A percentile compares a stretch with the other conserved stretches of the same genome.
These are phyloP conservation scores for Dictyostelium discoideum DNA, from an alignment of 78 protist genomes.

Conservation along the genomic window DNA sequence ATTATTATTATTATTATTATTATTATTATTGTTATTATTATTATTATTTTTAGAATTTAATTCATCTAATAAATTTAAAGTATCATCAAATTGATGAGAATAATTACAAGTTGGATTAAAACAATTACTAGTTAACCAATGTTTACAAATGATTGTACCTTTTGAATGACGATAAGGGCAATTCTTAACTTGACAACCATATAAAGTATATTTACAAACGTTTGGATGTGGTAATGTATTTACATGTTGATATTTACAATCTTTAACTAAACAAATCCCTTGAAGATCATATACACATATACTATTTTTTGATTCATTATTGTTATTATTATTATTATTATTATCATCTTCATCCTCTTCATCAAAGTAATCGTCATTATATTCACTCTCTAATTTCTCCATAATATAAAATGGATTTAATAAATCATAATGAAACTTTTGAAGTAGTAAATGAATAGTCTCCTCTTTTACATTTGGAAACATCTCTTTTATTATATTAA, in stretches of 20 bases:
- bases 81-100: conserved; percentile 22
- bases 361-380: neutral
- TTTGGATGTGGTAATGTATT: neutral
- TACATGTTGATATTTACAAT: conserved; percentile 12
- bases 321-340: neutral
- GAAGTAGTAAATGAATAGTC: neutral
- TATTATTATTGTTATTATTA: neutral
- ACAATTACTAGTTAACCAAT: conserved; percentile 25
- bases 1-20: neutral
- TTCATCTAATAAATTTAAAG: neutral
- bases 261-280: neutral
- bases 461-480: neutral
- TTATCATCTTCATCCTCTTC: neutral
- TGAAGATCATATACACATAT: neutral
- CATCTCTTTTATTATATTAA: neutral
- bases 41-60: neutral
- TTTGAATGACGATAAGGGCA: conserved; percentile 42
- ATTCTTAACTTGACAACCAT: neutral
- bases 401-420: neutral
- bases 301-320: too few relatives aligned
- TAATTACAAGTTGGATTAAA: neutral
- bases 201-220: conserved; percentile 5
- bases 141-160: conserved; percentile 33
- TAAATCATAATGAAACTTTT: neutral
- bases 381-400: neutral